Percentiles rank a stretch among this genome's conserved stretches.
Evolutionary conservation across 108 stramenopile species (phyloP).

Genomic region (Cylindrotheca closterium): DNA sequence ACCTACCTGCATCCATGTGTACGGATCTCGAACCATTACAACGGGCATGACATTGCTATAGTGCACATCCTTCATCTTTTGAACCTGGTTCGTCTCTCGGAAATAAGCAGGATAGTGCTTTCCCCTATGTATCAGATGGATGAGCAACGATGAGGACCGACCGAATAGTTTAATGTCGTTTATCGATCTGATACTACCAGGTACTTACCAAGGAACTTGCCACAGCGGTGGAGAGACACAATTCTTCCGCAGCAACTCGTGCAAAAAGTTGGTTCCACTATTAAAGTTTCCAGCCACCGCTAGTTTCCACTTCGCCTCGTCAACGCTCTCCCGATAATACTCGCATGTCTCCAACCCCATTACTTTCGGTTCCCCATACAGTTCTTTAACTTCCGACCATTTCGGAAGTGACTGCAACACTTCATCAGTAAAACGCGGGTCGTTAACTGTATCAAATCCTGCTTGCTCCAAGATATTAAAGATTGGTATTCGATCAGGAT

Average conservation of each 20-base stretch:
- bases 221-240: conserved; percentile 23
- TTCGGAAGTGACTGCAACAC: conserved; percentile 16
- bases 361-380: conserved; percentile 58
- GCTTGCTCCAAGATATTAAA: conserved; percentile 18
- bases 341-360: conserved; percentile 61
- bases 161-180: no score
- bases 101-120: conserved; percentile 67
- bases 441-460: conserved; percentile 12
- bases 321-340: conserved; percentile 38
- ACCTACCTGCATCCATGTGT: conserved; percentile 57
- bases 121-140: conserved; percentile 50
- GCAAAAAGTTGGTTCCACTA: conserved; percentile 65
- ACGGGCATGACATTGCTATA: conserved; percentile 46
- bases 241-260: conserved; percentile 40
- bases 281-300: conserved; percentile 71
- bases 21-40: conserved; percentile 68
- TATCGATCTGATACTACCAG: no score
- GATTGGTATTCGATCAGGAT: conserved; percentile 19
- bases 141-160: background rate
- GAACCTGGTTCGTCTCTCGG: conserved; percentile 17
- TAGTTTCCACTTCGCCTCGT: background rate
- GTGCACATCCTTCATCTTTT: background rate
- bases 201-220: conserved; percentile 39
- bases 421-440: background rate
- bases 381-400: conserved; percentile 50